Percentiles rank a stretch among this genome's conserved stretches.
phyloP scores from a whole-genome alignment of 805 yeast genomes.

The Candida easanensis region DNA sequence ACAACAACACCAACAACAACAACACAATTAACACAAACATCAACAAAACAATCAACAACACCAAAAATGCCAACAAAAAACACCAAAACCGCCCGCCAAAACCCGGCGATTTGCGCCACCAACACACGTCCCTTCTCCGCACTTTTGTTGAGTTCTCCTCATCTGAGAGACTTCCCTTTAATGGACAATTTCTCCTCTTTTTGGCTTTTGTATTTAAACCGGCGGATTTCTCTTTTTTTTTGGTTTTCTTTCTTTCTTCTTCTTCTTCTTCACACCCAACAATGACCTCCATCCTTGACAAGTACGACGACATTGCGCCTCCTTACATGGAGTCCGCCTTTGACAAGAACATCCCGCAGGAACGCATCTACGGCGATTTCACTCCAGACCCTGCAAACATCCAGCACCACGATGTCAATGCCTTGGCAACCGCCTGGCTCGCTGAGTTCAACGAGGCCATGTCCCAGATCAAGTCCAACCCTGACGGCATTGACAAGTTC shows the following conservation, averaged over 20 bases:
- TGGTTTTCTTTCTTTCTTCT: background rate
- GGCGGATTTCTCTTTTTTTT: no score
- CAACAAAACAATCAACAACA: no score
- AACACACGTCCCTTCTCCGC: background rate
- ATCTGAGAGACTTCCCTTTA: no score
- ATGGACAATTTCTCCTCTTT: no score
- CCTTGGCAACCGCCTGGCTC: conserved; percentile 31
- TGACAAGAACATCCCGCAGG: conserved; percentile 28
- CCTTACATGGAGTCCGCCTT: conserved; percentile 22
- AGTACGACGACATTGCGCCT: conserved; percentile 25
- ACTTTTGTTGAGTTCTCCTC: no score
- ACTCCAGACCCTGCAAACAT: conserved; percentile 29
- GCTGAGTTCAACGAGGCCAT: conserved; percentile 29
- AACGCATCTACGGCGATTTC: conserved; percentile 28
- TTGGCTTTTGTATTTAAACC: no score
- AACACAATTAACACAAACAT: no score
- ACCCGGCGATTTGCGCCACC: no score
- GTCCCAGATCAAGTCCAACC: conserved; percentile 8
- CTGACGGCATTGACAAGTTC: conserved; percentile 23
- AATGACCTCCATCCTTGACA: conserved; percentile 4
- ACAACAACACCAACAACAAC: no score
- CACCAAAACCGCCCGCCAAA: no score
- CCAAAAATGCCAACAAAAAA: no score
- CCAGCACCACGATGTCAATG: conserved; percentile 24
- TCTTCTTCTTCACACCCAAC: background rate